Evolutionary conservation across 2,329 filamentous ascomycete species (phyloP).

Genomic region (Capronia epimyces): DNA sequence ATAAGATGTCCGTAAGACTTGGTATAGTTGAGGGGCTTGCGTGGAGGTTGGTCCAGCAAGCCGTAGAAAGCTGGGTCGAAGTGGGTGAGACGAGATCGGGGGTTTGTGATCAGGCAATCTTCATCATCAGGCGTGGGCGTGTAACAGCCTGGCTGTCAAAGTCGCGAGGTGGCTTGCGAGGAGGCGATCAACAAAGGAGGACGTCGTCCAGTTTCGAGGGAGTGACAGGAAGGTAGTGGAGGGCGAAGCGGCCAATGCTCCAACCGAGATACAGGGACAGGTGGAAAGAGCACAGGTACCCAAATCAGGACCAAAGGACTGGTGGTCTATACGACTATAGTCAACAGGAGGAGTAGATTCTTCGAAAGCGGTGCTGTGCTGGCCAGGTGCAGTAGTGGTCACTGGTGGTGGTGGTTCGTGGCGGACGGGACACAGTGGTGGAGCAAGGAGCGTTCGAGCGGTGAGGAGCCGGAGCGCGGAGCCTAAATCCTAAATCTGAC

Average conservation of each 20-base stretch:
- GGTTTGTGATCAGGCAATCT: slow-evolving; percentile 3
- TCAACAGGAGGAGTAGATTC: neutral
- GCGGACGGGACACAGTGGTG: neutral
- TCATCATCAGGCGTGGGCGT: slow-evolving; percentile 11
- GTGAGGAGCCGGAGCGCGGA: neutral
- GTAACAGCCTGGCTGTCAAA: slow-evolving; percentile 17
- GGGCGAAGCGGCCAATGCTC: slow-evolving; percentile 9
- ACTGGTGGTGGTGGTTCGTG: neutral
- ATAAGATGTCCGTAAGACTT: neutral
- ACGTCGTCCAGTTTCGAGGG: slow-evolving; percentile 14
- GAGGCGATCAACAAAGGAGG: slow-evolving; percentile 21
- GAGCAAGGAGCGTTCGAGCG: neutral
- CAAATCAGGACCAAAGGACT: neutral
- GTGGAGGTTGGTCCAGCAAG: neutral
- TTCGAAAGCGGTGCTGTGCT: too few relatives aligned
- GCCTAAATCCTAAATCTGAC: neutral
- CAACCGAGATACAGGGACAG: slow-evolving; percentile 1
- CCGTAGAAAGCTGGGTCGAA: neutral
- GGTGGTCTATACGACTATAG: neutral
- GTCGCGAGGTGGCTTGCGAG: slow-evolving; percentile 15
- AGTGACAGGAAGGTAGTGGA: slow-evolving; percentile 15
- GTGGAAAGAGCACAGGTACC: slow-evolving; percentile 2
- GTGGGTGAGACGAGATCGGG: slow-evolving; percentile 1
- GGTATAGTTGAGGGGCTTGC: neutral
- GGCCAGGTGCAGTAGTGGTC: neutral